Conservation (phyloP, 768 basidiomycete genomes). For the Suillus lakei region DNA sequence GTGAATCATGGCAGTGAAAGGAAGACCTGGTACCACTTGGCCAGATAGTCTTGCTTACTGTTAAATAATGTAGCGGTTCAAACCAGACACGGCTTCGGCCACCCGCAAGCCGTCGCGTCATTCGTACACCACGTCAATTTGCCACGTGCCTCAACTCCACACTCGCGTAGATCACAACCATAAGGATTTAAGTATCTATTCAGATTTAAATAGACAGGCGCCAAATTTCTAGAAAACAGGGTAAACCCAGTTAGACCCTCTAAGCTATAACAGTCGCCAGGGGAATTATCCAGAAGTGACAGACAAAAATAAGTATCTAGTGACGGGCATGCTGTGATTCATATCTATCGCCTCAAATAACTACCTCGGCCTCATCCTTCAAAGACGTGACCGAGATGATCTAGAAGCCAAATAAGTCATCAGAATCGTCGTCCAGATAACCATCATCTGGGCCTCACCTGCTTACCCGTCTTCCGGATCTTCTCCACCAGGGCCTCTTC, state of each 20-base stretch:
- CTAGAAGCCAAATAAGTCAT: constrained; percentile 24
- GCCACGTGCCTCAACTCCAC: too few species aligned
- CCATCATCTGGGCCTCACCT: constrained; percentile 49
- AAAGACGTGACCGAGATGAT: constrained; percentile 50
- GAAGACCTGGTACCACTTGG: background rate
- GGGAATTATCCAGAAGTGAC: background rate
- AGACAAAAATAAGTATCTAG: background rate
- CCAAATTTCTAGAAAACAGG: too few species aligned
- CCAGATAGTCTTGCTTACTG: background rate
- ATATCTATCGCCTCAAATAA: background rate
- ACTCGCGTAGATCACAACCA: too few species aligned
- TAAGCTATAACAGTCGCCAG: background rate
- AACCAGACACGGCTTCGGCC: background rate
- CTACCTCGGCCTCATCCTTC: background rate
- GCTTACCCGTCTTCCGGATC: constrained; percentile 93
- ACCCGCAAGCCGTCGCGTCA: background rate
- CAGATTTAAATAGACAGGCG: background rate
- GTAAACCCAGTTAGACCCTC: too few species aligned
- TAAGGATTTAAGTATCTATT: background rate
- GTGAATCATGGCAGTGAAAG: background rate
- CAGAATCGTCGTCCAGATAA: background rate
- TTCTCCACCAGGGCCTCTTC: constrained; percentile 71
- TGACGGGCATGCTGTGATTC: background rate
- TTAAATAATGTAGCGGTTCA: background rate
- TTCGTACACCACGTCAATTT: background rate